phyloP scores from a whole-genome alignment of 495 filamentous ascomycete genomes.

The Trypethelium eluteriae region DNA sequence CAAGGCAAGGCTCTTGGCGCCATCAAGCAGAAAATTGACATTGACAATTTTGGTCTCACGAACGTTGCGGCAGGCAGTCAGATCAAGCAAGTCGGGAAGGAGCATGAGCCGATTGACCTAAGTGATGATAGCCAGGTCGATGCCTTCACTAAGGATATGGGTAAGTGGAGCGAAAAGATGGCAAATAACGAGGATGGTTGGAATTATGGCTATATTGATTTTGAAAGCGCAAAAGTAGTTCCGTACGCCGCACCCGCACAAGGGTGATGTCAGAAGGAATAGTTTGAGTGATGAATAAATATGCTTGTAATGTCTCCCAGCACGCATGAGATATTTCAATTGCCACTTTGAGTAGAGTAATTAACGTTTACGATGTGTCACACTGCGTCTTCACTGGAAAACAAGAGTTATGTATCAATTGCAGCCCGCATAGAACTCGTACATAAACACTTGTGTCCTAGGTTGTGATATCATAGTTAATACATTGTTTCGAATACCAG shows the following conservation, averaged over 20 bases:
- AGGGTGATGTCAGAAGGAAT: background rate
- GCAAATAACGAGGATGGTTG: constrained; percentile 31
- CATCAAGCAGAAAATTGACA: constrained; percentile 41
- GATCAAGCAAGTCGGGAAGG: constrained; percentile 47
- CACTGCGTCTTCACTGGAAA: too few species aligned
- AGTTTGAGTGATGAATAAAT: too few species aligned
- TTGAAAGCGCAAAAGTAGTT: constrained; percentile 27
- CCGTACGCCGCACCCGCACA: constrained; percentile 28
- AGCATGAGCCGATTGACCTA: constrained; percentile 47
- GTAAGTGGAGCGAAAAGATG: constrained; percentile 34
- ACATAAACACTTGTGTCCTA: too few species aligned
- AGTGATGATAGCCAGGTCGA: constrained; percentile 40
- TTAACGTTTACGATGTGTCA: too few species aligned
- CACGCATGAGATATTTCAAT: too few species aligned
- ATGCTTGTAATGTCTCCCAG: background rate
- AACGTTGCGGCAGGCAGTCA: constrained; percentile 44
- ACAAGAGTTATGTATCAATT: too few species aligned
- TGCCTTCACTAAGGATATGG: constrained; percentile 40
- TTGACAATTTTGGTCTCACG: constrained; percentile 42
- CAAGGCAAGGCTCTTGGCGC: constrained; percentile 40
- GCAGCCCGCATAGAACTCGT: too few species aligned
- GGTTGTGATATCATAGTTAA: too few species aligned
- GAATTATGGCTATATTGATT: constrained; percentile 39
- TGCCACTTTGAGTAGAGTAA: too few species aligned
- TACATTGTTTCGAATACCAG: too few species aligned